These are phyloP conservation scores for Naganishia sp. DNA, from an alignment of 1,284 basidiomycete species.

Conservation along the genomic window DNA sequence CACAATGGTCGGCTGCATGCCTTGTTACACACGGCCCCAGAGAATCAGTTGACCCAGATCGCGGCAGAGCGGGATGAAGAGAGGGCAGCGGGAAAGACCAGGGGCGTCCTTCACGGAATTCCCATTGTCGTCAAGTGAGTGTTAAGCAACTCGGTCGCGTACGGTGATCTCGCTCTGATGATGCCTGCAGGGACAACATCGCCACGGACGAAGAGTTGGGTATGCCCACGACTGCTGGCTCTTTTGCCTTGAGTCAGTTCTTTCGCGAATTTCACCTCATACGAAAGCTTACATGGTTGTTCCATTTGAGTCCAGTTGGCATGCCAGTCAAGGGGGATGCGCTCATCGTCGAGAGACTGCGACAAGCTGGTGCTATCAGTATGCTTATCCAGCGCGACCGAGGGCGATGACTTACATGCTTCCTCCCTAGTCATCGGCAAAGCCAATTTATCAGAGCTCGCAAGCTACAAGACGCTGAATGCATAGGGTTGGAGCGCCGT, in stretches of 20 bases:
- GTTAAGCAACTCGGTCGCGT: too few species aligned
- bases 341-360: constrained; percentile 5
- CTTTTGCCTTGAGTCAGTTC: constrained; percentile 26
- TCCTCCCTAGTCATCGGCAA: constrained; percentile 13
- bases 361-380: constrained; percentile 37
- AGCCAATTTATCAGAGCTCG: constrained; percentile 25
- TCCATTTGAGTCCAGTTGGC: constrained; percentile 9
- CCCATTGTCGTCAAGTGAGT: constrained; percentile 27
- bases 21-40: constrained; percentile 1
- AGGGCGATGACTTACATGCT: too few species aligned
- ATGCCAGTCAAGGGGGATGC: constrained; percentile 30
- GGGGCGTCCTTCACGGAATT: constrained; percentile 11
- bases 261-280: not conserved
- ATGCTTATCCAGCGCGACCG: not conserved
- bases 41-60: constrained; percentile 1
- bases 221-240: constrained; percentile 27
- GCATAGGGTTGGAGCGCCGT: constrained; percentile 33
- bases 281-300: too few species aligned
- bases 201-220: constrained; percentile 18
- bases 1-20: constrained; percentile 13
- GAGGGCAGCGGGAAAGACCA: not conserved
- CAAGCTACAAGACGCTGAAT: constrained; percentile 4
- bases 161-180: too few species aligned
- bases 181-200: constrained; percentile 24
- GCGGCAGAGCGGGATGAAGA: constrained; percentile 4